These are phyloP conservation scores for Furcasterigmium furcatum DNA, from an alignment of 2,329 filamentous ascomycete species.

Conservation along the genomic window DNA sequence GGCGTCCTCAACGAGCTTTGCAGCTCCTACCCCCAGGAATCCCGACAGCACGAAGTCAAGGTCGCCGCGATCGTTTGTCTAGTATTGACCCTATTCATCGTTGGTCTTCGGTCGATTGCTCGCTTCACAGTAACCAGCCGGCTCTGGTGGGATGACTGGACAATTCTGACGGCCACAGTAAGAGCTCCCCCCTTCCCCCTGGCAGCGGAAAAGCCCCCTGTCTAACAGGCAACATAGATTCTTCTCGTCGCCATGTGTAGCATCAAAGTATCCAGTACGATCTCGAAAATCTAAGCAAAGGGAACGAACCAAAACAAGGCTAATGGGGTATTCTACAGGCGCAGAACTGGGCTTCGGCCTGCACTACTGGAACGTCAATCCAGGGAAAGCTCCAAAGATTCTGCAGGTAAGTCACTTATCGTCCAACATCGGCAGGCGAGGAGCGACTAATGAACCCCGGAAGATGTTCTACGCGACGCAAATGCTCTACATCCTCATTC, in stretches of 20 bases:
- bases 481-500: conserved; percentile 18
- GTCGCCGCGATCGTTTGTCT: conserved; percentile 5
- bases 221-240: not conserved
- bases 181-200: not conserved
- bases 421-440: not conserved
- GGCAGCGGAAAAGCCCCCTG: fast-evolving
- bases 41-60: not conserved
- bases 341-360: conserved; percentile 12
- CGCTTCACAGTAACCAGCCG: conserved; percentile 1
- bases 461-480: conserved; percentile 15
- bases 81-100: conserved; percentile 1
- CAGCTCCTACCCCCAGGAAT: conserved; percentile 2
- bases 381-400: conserved; percentile 5
- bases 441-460: not conserved
- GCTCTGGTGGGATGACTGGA: conserved; percentile 12
- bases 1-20: conserved; percentile 3
- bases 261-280: conserved; percentile 2
- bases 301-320: not conserved
- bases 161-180: conserved; percentile 6
- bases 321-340: not conserved
- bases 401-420: conserved; percentile 3
- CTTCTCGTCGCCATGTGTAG: conserved; percentile 2
- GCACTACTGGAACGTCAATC: conserved; percentile 18
- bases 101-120: conserved; percentile 5
- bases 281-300: no score